Evolutionary conservation across 768 basidiomycete genomes (phyloP).

Genomic region (Agaricus subrufescens): DNA sequence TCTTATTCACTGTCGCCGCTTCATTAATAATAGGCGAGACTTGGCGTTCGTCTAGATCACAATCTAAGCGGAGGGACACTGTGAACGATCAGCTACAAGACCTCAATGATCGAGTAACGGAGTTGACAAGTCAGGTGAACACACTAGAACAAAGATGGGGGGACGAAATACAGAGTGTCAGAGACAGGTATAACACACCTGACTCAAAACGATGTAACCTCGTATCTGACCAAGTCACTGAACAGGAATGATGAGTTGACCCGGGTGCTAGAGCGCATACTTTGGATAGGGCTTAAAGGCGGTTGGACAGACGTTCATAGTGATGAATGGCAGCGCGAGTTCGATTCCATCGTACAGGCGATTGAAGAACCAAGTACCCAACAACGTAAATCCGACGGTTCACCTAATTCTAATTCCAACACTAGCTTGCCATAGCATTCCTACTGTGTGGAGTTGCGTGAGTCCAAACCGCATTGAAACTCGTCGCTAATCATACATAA

Average conservation of each 20-base stretch:
- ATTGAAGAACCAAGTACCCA: neutral
- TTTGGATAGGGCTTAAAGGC: conserved; percentile 61
- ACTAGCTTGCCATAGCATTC: neutral
- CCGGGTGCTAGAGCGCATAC: conserved; percentile 58
- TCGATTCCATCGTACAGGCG: neutral
- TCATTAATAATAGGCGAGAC: conserved; percentile 70
- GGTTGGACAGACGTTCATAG: conserved; percentile 62
- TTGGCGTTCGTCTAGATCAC: conserved; percentile 67
- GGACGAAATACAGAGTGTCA: conserved; percentile 39
- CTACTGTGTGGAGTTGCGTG: too few relatives aligned
- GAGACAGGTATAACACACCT: conserved; percentile 57
- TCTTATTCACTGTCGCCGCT: conserved; percentile 76
- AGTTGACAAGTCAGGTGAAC: conserved; percentile 39
- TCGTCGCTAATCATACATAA: too few relatives aligned
- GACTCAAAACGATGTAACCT: conserved; percentile 41
- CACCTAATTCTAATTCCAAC: neutral
- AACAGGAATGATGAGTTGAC: conserved; percentile 61
- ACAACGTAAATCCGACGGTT: neutral
- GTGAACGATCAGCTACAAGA: conserved; percentile 71
- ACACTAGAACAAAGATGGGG: conserved; percentile 36
- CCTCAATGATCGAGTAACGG: conserved; percentile 41
- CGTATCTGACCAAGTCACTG: conserved; percentile 31
- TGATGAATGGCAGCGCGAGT: conserved; percentile 1
- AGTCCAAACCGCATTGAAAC: too few relatives aligned
- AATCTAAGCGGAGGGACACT: conserved; percentile 63